Conservation (phyloP, 495 filamentous ascomycete species). For the Neurospora sp. region DNA sequence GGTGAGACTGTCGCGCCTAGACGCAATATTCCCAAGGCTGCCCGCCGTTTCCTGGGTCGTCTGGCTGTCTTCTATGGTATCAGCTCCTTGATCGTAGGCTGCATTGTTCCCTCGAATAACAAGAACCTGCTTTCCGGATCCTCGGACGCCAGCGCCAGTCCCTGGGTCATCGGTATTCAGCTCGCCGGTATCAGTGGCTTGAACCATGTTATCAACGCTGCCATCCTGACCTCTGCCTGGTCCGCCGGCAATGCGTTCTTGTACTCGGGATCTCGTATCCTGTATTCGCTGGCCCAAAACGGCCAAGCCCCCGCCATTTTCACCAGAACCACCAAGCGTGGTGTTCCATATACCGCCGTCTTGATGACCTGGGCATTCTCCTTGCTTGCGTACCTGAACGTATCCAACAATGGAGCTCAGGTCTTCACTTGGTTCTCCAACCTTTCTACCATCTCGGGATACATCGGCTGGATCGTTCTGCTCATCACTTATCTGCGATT, state of each 20-base stretch:
- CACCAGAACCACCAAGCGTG: slow-evolving; percentile 38
- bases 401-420: slow-evolving; percentile 38
- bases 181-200: slow-evolving; percentile 33
- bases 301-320: slow-evolving; percentile 55
- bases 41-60: slow-evolving; percentile 58
- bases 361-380: slow-evolving; percentile 43
- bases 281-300: slow-evolving; percentile 56
- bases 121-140: slow-evolving; percentile 38
- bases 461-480: slow-evolving; percentile 40
- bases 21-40: slow-evolving; percentile 62
- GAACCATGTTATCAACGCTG: slow-evolving; percentile 39
- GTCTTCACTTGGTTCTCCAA: slow-evolving; percentile 54
- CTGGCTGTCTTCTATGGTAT: slow-evolving; percentile 66
- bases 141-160: slow-evolving; percentile 53
- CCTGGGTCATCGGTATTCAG: slow-evolving; percentile 43
- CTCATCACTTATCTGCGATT: slow-evolving; percentile 39
- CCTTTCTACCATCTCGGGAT: slow-evolving; percentile 39
- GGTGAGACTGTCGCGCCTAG: slow-evolving; percentile 71
- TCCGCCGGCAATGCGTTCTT: slow-evolving; percentile 65
- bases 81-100: slow-evolving; percentile 59
- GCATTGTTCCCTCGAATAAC: slow-evolving; percentile 51
- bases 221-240: slow-evolving; percentile 41
- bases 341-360: slow-evolving; percentile 55
- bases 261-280: slow-evolving; percentile 70
- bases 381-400: slow-evolving; percentile 54